A percentile compares a stretch with the other conserved stretches of the same genome.
phyloP scores from a whole-genome alignment of 2,329 filamentous ascomycete genomes.

The Myotisia sp. region DNA sequence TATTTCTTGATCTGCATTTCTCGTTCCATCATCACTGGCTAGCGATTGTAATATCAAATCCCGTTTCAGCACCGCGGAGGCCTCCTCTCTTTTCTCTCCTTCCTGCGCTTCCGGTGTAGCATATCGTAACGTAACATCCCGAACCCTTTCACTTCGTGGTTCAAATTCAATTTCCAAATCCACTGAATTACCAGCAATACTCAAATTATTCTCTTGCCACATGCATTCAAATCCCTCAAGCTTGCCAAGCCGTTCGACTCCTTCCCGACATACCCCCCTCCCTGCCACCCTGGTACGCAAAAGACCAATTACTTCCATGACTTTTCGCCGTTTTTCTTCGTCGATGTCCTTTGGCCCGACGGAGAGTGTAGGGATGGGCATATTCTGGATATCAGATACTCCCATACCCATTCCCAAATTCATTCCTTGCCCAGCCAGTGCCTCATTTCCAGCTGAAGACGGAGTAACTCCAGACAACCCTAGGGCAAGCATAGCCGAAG shows the following conservation, averaged over 20 bases:
- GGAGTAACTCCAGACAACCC: constrained; percentile 30
- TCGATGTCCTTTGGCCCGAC: constrained; percentile 26
- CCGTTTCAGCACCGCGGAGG: constrained; percentile 29
- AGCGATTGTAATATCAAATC: constrained; percentile 23
- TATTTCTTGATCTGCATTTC: too few species aligned
- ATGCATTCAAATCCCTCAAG: constrained; percentile 34
- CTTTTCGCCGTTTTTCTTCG: constrained; percentile 27
- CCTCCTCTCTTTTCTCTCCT: constrained; percentile 28
- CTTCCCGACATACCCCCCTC: constrained; percentile 30
- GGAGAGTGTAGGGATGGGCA: constrained; percentile 10
- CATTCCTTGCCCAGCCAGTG: constrained; percentile 23
- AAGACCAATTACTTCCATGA: constrained; percentile 28
- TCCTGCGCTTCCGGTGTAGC: constrained; percentile 28
- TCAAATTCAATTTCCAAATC: constrained; percentile 35
- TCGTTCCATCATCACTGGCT: too few species aligned
- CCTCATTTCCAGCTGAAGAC: constrained; percentile 24
- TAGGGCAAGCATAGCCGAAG: constrained; percentile 32
- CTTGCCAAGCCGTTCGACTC: constrained; percentile 28
- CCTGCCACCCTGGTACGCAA: constrained; percentile 29
- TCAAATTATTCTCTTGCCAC: constrained; percentile 34
- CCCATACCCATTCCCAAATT: constrained; percentile 25
- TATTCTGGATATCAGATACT: constrained; percentile 26
- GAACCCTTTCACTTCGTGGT: constrained; percentile 26
- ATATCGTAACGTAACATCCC: constrained; percentile 31
- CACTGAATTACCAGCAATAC: constrained; percentile 33